phyloP scores from a whole-genome alignment of 768 basidiomycete genomes.

The Termitomyces sp. region DNA sequence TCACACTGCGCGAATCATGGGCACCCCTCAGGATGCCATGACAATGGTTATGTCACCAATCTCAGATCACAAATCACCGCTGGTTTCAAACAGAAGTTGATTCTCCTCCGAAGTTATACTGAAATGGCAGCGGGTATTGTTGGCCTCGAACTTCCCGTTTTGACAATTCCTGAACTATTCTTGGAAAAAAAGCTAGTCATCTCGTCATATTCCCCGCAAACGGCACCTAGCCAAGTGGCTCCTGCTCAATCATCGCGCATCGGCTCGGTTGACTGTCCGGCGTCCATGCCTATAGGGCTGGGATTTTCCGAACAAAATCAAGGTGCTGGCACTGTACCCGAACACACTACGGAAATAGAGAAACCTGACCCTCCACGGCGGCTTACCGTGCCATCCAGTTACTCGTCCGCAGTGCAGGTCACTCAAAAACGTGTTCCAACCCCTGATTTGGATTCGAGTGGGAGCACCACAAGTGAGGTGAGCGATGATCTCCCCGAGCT shows the following conservation, averaged over 20 bases:
- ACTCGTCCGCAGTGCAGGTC: conserved; percentile 39
- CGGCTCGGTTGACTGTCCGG: background rate
- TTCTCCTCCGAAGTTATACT: conserved; percentile 57
- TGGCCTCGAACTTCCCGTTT: conserved; percentile 48
- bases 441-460: conserved; percentile 37
- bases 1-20: background rate
- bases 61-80: conserved; percentile 62
- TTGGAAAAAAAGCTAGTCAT: conserved; percentile 46
- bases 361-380: conserved; percentile 4
- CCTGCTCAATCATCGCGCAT: conserved; percentile 4
- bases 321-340: conserved; percentile 19
- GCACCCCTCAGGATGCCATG: conserved; percentile 51
- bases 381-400: conserved; percentile 25
- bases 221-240: background rate
- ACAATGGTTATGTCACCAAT: conserved; percentile 63
- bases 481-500: conserved; percentile 30
- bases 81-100: conserved; percentile 58
- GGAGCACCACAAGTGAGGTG: conserved; percentile 40
- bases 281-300: conserved; percentile 4
- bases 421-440: conserved; percentile 24
- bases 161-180: conserved; percentile 56
- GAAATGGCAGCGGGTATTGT: conserved; percentile 56
- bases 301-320: conserved; percentile 19
- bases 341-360: conserved; percentile 11
- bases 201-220: conserved; percentile 13